Evolutionary conservation across 257 asterid species (phyloP).

Genomic region (Cordia subcordata): DNA sequence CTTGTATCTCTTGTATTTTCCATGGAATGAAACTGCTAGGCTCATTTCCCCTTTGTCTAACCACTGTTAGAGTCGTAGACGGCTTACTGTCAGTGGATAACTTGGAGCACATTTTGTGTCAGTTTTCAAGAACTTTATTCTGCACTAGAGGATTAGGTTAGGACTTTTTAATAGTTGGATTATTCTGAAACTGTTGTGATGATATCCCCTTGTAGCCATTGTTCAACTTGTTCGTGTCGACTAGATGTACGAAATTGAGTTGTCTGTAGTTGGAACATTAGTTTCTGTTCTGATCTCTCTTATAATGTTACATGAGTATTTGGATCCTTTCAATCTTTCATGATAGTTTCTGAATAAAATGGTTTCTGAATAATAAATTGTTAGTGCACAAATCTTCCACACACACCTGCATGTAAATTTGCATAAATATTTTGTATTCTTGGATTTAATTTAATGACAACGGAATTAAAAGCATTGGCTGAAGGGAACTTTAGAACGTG

Average conservation of each 20-base stretch:
- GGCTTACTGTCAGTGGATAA: conserved; percentile 22
- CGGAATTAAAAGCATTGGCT: no score
- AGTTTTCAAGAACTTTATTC: conserved; percentile 16
- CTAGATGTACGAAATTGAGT: conserved; percentile 22
- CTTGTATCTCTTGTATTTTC: conserved; percentile 29
- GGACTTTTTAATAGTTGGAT: conserved; percentile 28
- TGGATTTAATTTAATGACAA: no score
- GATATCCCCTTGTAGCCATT: conserved; percentile 11
- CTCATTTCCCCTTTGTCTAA: conserved; percentile 33
- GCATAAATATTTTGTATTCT: no score
- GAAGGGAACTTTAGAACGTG: no score
- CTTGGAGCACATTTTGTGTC: conserved; percentile 24
- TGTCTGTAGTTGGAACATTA: not conserved
- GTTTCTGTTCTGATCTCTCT: no score
- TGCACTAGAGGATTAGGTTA: conserved; percentile 36
- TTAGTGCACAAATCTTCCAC: no score
- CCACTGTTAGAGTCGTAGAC: conserved; percentile 18
- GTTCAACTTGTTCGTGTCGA: conserved; percentile 23
- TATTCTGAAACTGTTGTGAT: conserved; percentile 8
- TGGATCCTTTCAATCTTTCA: no score
- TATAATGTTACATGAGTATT: no score
- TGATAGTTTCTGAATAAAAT: no score
- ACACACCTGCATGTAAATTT: no score
- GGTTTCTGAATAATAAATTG: no score
- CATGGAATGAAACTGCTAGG: conserved; percentile 30